phyloP scores from a whole-genome alignment of 371 early-diverging fungal species.

The Mucor racemosus region DNA sequence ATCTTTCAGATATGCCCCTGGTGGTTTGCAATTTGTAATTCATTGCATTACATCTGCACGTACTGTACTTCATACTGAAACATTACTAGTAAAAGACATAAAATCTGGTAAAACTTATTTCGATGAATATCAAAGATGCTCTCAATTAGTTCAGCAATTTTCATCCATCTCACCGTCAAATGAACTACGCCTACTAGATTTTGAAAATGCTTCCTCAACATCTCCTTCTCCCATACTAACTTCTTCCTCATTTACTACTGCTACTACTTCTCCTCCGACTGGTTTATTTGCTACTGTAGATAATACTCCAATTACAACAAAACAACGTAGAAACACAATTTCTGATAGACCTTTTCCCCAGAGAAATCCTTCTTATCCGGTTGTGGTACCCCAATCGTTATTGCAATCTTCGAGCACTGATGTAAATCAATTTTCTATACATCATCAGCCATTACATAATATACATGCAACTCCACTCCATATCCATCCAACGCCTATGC shows the following conservation, averaged over 20 bases:
- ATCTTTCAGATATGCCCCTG: conserved; percentile 18
- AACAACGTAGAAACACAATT: conserved; percentile 24
- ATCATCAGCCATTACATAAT: conserved; percentile 30
- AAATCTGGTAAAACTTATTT: conserved; percentile 11
- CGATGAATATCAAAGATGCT: conserved; percentile 35
- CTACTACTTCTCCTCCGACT: conserved; percentile 2
- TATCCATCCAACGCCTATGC: conserved; percentile 6
- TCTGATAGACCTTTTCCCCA: conserved; percentile 13
- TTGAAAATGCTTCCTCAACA: conserved; percentile 10
- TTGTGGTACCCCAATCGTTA: conserved; percentile 13
- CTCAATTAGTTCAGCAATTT: conserved; percentile 29
- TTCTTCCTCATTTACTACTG: not conserved
- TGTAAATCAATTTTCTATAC: conserved; percentile 7
- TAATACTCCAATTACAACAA: not conserved
- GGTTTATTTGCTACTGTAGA: not conserved
- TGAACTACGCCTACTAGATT: conserved; percentile 30
- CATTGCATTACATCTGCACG: conserved; percentile 45
- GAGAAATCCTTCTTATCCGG: not conserved
- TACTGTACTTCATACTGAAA: conserved; percentile 39
- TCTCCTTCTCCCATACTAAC: conserved; percentile 18
- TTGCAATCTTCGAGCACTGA: conserved; percentile 26
- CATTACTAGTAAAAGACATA: conserved; percentile 14
- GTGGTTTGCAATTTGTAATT: conserved; percentile 43
- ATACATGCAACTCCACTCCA: conserved; percentile 27
- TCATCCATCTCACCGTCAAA: conserved; percentile 41